Conservation (phyloP, 1,284 basidiomycete genomes). For the Cryptococcus sp. region DNA sequence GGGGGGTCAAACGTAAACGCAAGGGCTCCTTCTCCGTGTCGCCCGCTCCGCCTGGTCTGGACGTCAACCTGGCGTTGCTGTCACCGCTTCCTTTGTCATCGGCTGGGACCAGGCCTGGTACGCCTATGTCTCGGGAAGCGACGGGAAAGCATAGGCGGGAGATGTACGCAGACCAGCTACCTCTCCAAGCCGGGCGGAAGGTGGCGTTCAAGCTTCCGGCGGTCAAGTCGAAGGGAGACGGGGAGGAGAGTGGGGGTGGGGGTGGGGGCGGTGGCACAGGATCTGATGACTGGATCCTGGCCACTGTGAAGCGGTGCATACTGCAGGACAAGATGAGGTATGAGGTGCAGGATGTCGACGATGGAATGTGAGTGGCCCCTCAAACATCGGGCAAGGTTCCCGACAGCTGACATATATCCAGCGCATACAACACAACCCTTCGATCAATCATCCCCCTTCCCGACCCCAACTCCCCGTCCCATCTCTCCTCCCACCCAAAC, state of each 20-base stretch:
- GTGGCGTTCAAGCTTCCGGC: constrained; percentile 48
- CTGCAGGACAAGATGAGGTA: constrained; percentile 48
- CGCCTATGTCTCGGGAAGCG: constrained; percentile 22
- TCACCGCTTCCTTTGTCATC: constrained; percentile 4
- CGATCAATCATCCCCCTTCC: constrained; percentile 53
- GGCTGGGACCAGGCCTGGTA: constrained; percentile 2
- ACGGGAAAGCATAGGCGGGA: constrained; percentile 27
- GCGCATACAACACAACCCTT: constrained; percentile 51
- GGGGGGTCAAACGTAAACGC: constrained; percentile 24
- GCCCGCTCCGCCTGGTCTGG: constrained; percentile 4
- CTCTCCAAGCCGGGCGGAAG: constrained; percentile 48
- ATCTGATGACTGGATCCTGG: constrained; percentile 51
- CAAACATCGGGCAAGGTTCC: neutral
- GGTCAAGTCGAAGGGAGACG: constrained; percentile 15
- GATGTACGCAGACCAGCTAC: constrained; percentile 45
- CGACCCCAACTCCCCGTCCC: constrained; percentile 40
- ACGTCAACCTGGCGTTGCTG: constrained; percentile 16
- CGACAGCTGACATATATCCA: constrained; percentile 8
- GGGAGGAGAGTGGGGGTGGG: constrained; percentile 8
- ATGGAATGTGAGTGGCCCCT: constrained; percentile 25
- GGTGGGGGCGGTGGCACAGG: constrained; percentile 4
- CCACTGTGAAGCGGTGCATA: constrained; percentile 46
- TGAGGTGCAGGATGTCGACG: constrained; percentile 45
- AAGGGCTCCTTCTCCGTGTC: constrained; percentile 17
- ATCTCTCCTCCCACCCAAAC: constrained; percentile 45